Percentiles rank a stretch among this genome's conserved stretches.
These are phyloP conservation scores for Entamoeba histolytica DNA, from an alignment of 208 protist species.

Conservation along the genomic window DNA sequence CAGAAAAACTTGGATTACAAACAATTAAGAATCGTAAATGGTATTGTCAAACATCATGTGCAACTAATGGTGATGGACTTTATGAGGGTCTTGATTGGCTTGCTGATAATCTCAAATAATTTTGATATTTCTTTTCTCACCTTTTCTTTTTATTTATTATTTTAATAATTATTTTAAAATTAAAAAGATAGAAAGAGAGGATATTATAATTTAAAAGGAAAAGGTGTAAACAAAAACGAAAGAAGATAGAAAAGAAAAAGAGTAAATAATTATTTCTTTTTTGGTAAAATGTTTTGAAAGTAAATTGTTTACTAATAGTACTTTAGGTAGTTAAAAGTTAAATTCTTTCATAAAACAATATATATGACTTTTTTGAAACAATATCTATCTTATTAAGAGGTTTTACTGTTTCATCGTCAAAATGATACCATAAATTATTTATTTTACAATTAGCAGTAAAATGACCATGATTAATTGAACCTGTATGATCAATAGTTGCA, in stretches of 20 bases:
- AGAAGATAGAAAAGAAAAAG: too few relatives aligned
- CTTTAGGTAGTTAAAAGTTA: too few relatives aligned
- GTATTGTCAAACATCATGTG: not conserved
- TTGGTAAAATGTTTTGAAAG: too few relatives aligned
- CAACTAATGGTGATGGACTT: not conserved
- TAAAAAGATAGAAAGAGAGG: too few relatives aligned
- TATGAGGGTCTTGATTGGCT: not conserved
- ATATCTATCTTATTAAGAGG: not conserved
- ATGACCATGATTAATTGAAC: not conserved
- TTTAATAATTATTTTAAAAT: too few relatives aligned
- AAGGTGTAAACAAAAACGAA: too few relatives aligned
- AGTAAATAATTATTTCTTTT: too few relatives aligned
- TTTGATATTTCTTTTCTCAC: not conserved
- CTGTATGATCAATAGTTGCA: not conserved
- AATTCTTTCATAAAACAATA: not conserved
- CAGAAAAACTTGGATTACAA: constrained; percentile 24
- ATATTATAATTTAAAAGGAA: too few relatives aligned
- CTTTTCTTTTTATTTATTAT: too few relatives aligned
- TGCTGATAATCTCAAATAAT: not conserved
- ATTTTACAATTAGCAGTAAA: not conserved
- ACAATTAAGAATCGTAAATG: constrained; percentile 1
- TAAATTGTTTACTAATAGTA: too few relatives aligned
- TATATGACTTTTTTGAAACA: not conserved
- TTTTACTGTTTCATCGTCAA: not conserved
- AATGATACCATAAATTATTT: not conserved